Conservation (phyloP, 441 rosid genomes). For the Dalechampia spathulata region DNA sequence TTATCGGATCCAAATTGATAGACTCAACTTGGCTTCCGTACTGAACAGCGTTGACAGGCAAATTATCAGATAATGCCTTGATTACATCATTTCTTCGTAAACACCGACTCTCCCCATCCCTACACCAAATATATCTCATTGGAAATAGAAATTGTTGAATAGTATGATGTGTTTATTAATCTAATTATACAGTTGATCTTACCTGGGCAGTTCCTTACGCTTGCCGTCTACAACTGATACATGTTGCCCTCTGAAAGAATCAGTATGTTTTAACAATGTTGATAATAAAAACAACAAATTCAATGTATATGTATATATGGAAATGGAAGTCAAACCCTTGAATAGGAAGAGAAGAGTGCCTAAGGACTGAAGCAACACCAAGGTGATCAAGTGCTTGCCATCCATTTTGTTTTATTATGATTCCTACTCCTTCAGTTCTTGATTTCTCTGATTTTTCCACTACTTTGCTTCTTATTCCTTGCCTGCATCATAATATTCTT, state of each 20-base stretch:
- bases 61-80: slow-evolving; percentile 29
- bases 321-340: too few relatives aligned
- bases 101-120: slow-evolving; percentile 41
- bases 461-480: slow-evolving; percentile 23
- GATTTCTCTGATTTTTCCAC: slow-evolving; percentile 19
- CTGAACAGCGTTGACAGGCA: slow-evolving; percentile 31
- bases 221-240: too few relatives aligned
- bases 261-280: too few relatives aligned
- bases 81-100: slow-evolving; percentile 36
- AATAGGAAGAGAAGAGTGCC: slow-evolving; percentile 10
- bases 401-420: slow-evolving; percentile 19
- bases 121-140: not conserved
- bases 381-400: slow-evolving; percentile 25
- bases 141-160: too few relatives aligned
- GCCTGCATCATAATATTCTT: too few relatives aligned
- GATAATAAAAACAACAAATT: too few relatives aligned
- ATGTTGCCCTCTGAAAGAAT: too few relatives aligned
- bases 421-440: slow-evolving; percentile 18
- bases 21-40: slow-evolving; percentile 29
- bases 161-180: too few relatives aligned
- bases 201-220: too few relatives aligned
- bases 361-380: slow-evolving; percentile 12
- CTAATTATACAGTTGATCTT: too few relatives aligned
- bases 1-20: slow-evolving; percentile 22
- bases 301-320: too few relatives aligned